Conservation (phyloP, 768 basidiomycete species). For the Hirschioporus abietinus region DNA sequence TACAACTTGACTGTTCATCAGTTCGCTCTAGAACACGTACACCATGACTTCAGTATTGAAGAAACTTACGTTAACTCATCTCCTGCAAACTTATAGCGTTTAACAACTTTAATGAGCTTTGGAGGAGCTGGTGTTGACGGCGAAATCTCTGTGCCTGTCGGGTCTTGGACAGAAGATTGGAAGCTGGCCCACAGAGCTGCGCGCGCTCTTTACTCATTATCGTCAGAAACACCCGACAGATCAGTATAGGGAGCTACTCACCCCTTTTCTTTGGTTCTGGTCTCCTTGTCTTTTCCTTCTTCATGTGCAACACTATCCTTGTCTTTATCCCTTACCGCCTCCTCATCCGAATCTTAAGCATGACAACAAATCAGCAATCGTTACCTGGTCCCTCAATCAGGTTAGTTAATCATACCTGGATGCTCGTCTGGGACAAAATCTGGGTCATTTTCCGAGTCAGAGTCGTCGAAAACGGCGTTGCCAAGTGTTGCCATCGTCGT, state of each 20-base stretch:
- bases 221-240: slow-evolving; percentile 8
- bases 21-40: slow-evolving; percentile 12
- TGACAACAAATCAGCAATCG: no score
- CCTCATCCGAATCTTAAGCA: slow-evolving; percentile 25
- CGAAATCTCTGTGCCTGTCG: slow-evolving; percentile 17
- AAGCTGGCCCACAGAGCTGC: slow-evolving; percentile 65
- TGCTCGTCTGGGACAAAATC: slow-evolving; percentile 56
- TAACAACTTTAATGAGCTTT: slow-evolving; percentile 61
- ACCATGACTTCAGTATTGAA: neutral
- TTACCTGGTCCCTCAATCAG: no score
- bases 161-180: slow-evolving; percentile 49
- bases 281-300: slow-evolving; percentile 31
- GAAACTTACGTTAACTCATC: slow-evolving; percentile 61
- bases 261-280: slow-evolving; percentile 36
- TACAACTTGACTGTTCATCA: slow-evolving; percentile 54
- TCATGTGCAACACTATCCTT: slow-evolving; percentile 26
- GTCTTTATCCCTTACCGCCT: slow-evolving; percentile 28
- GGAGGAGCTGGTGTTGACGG: slow-evolving; percentile 27
- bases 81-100: slow-evolving; percentile 70
- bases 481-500: neutral
- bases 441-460: slow-evolving; percentile 65
- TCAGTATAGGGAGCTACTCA: slow-evolving; percentile 11
- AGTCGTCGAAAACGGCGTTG: slow-evolving; percentile 21
- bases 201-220: slow-evolving; percentile 39
- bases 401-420: slow-evolving; percentile 3